Conservation (phyloP, 352 stramenopile genomes). For the Phytophthora quininea region DNA sequence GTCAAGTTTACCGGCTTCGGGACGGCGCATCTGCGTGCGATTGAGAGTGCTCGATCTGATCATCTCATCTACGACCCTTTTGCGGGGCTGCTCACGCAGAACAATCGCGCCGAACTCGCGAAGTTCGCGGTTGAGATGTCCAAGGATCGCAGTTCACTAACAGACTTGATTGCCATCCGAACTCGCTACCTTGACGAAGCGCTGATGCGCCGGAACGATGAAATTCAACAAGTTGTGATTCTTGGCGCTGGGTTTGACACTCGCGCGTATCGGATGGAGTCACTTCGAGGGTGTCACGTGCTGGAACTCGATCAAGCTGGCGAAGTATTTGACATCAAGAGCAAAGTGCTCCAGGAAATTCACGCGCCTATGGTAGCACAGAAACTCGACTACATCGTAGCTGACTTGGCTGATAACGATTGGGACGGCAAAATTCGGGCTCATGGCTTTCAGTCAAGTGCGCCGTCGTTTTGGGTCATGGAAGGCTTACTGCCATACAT, state of each 20-base stretch:
- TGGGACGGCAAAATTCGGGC: conserved; percentile 38
- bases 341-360: conserved; percentile 26
- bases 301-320: conserved; percentile 42
- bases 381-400: conserved; percentile 36
- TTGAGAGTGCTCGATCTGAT: conserved; percentile 13
- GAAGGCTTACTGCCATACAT: conserved; percentile 53
- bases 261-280: conserved; percentile 50
- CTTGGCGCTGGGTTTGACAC: conserved; percentile 50
- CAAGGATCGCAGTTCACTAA: not conserved
- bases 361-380: conserved; percentile 24
- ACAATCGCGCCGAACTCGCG: not conserved
- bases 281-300: conserved; percentile 33
- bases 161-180: conserved; percentile 41
- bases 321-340: conserved; percentile 40
- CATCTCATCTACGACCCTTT: conserved; percentile 18
- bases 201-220: conserved; percentile 24
- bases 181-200: conserved; percentile 54
- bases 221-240: conserved; percentile 51
- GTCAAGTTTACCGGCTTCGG: conserved; percentile 15
- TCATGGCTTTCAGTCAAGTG: conserved; percentile 32
- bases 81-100: conserved; percentile 9
- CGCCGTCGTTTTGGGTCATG: conserved; percentile 54
- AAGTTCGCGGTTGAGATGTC: not conserved
- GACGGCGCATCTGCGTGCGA: conserved; percentile 12
- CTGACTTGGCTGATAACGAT: conserved; percentile 37